Base-by-base conservation (phyloP, 371 early-diverging fungal species). In the Mortierella sp. region DNA sequence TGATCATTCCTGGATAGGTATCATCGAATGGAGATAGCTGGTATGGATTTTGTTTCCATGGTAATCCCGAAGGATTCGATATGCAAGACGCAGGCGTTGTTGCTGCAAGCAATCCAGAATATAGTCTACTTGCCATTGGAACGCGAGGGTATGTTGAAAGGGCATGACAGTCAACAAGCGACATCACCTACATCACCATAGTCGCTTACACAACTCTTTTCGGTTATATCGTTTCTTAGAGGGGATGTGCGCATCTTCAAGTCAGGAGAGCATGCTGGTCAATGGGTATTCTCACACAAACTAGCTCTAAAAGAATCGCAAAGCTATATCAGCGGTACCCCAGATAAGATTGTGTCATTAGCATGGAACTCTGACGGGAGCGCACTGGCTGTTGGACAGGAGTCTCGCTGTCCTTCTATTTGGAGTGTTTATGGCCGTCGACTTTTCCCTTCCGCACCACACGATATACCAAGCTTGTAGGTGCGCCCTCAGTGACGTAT, bases 361-460 rank as follows among this genome's bases (percentile, higher is more conserved):
- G 86, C 84, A 28, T 96, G 96, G 96, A 91, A 94, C 16, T 86
- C 88, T 9, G 94, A 95, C 80, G 95, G 95, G 45, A 89, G 89
- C 69, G 93, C 93, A 0, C 73, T 96, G 16, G 92, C 94, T 1
- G 92, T 91, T 61, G 93, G 93, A 28, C 94, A 90, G 85, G 83
- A 75, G 40, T 65, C 77, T 55, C 89, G 88, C 40, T 92, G 96
- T 16, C 68, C 94, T 21, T 87, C 93, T 3, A 82, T 95, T 4
- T 95, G 94, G 94, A 94, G 94, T 85, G 92, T 92, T 3, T 96
- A 90, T 77, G 96, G 96, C 8, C 83, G 87, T 3, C 77, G 92
- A n/a, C 70, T 96, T 7, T 89, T 90, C 63, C 86, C 90, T 40
- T 87, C 92, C 0, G 78, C 84, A 11, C 72, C 85, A 2, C 90